Evolutionary conservation across 2,329 filamentous ascomycete species (phyloP).

Genomic region (Penicillium crustosum): DNA sequence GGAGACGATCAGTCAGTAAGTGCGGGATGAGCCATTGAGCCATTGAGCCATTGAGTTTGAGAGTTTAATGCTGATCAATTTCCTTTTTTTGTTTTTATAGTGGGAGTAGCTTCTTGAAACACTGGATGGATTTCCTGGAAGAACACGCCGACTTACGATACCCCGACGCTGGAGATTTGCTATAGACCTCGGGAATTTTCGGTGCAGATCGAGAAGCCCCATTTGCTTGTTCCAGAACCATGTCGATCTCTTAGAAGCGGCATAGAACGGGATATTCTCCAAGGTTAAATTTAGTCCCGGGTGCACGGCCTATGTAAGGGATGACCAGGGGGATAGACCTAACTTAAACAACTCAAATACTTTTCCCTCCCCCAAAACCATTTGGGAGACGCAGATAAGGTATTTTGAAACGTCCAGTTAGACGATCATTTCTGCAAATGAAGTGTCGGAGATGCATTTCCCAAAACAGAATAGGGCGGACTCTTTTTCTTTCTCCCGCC

Average conservation of each 20-base stretch:
- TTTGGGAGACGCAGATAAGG: neutral
- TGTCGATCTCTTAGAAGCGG: neutral
- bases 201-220: neutral
- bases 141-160: constrained; percentile 88
- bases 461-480: constrained; percentile 13
- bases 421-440: neutral
- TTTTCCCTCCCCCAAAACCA: neutral
- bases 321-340: neutral
- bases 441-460: constrained; percentile 15
- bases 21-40: constrained; percentile 25
- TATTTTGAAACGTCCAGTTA: neutral
- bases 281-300: constrained; percentile 9
- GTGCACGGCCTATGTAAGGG: neutral
- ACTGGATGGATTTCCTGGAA: constrained; percentile 89
- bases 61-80: constrained; percentile 9
- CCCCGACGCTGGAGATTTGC: constrained; percentile 59
- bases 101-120: constrained; percentile 79
- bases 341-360: neutral
- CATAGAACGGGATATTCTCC: neutral
- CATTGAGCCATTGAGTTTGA: neutral
- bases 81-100: constrained; percentile 47
- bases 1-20: constrained; percentile 85
- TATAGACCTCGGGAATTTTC: constrained; percentile 9
- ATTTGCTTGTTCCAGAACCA: neutral
- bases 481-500: neutral